Evolutionary conservation across 2,329 filamentous ascomycete species (phyloP).

Genomic region (Lachnellula arida): DNA sequence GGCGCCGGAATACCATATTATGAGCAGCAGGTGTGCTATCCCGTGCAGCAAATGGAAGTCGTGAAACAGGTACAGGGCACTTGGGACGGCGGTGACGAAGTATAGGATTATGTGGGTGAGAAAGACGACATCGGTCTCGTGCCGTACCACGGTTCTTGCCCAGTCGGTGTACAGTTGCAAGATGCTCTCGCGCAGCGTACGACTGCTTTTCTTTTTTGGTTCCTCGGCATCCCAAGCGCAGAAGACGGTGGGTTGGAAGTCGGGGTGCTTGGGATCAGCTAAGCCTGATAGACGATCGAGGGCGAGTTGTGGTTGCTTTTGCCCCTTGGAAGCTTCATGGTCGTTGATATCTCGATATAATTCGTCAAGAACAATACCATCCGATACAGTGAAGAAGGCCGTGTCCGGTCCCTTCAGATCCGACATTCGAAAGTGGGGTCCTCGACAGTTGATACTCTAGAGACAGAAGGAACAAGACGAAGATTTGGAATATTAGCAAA

Average conservation of each 20-base stretch:
- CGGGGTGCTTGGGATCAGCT: constrained; percentile 2
- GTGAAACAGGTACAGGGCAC: constrained; percentile 59
- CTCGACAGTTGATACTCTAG: too few species aligned
- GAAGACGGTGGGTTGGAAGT: constrained; percentile 24
- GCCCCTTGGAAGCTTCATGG: neutral
- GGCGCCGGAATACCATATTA: constrained; percentile 63
- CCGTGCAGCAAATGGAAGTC: constrained; percentile 66
- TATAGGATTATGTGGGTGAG: constrained; percentile 72
- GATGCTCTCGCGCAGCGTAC: constrained; percentile 4
- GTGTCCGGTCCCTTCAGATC: neutral
- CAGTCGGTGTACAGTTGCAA: constrained; percentile 18
- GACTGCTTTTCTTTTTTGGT: constrained; percentile 12
- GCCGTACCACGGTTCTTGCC: constrained; percentile 20
- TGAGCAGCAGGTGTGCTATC: constrained; percentile 59
- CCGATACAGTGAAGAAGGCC: constrained; percentile 3
- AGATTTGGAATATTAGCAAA: too few species aligned
- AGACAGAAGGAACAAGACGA: too few species aligned
- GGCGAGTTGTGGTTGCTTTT: neutral
- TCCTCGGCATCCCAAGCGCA: constrained; percentile 18
- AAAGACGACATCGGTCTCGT: constrained; percentile 64
- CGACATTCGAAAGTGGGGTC: too few species aligned
- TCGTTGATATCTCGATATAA: constrained; percentile 6
- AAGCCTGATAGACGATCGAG: neutral
- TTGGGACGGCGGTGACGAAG: constrained; percentile 63
- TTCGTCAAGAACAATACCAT: constrained; percentile 8